Base-by-base conservation (phyloP, 805 yeast species). In the Yamadazyma kitorensis region DNA sequence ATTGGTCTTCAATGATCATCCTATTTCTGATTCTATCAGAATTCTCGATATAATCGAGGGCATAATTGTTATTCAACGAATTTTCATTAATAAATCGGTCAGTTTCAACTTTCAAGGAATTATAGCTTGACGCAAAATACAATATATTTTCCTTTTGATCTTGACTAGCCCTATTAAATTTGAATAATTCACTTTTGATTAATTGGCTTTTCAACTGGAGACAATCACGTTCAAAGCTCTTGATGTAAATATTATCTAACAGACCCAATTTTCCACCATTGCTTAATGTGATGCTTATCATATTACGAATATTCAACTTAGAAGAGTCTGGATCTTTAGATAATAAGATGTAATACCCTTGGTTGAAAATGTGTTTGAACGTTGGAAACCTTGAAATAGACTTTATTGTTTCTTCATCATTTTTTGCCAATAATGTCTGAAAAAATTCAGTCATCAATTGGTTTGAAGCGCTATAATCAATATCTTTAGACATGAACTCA, bases 11-110 rank as follows among this genome's bases (percentile, higher is more conserved):
- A 13, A 77, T 73, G 4, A 81, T 53, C 29, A 86, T 50, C 38
- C 84, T 62, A 38, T 70, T 78, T 40, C 89, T 64, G 74, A 77
- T 81, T 43, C 91, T 60, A 45, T 80, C 78, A 18, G 70, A 63
- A 21, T 86, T 84, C 51, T 86, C 95, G 32, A 81, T 76, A 19
- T 73, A 70, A 50, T 85, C 94, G 7, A 86, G 55, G 2, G 67
- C 54, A 72, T 80, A 80, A 5, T 41, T 49, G 4, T 42, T 35
- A 13, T 44, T 39, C 1, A 40, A 40, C 10, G 31, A 42, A 2
- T 48, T 49, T 2, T 44, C 45, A 1, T 46, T 42, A 7, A 61
- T 37, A 17, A 72, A 47, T 31, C 77, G 47, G 4, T 53, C 52
- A 1, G 66, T 52, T 39, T 71, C 79, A 3, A 61, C 39, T 34